Evolutionary conservation across 192 early-diverging fungal species (phyloP), one percentile per base, ranked within the genome.

Genomic region (Podila epigama): DNA sequence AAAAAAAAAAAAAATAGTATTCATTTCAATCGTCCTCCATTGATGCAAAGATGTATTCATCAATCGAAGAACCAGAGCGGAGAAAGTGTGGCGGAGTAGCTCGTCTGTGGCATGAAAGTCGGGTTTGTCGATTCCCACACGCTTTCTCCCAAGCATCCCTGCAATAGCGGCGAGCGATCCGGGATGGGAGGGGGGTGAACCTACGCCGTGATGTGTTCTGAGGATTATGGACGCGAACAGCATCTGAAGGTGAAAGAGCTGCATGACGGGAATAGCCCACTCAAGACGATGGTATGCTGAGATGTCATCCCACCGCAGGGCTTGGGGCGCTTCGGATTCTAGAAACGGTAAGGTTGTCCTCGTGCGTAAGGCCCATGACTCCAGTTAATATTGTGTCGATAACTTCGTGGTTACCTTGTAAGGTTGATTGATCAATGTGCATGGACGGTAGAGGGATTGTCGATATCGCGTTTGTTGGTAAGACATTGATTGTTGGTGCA

Each of bases 191-290:
- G n/a, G n/a, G n/a, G n/a, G 63, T 29, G 15, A 22, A 1, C 1
- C 12, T 6, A 3, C 1, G 8, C 52, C 52, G 15, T 10, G 29
- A 22, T 53, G 25, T 16, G 18, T 53, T 20, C 28, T 7, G 22
- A 54, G 4, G 10, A 54, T 54, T 20, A 22, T 27, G 2, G 15
- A 16, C 3, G 52, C 63, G 3, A 54, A 36, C 25, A 64, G 6
- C 63, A 64, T 64, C 37, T 64, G 51, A 0, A 41, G 31, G 51
- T 64, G 63, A 40, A 64, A 64, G 16, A 64, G 51, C 13, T 64
- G 63, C 6, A 36, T 53, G 1, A 64, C 51, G 2, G 63, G 63
- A 34, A 28, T 25, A 4, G 34, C 51, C 50, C 51, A 64, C n/a
- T 64, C 63, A 10, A 54, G 29, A 36, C 63, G 35, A 16, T 54